Evolutionary conservation across 192 early-diverging fungal species (phyloP).

Genomic region (Coemansia guatemalensis): DNA sequence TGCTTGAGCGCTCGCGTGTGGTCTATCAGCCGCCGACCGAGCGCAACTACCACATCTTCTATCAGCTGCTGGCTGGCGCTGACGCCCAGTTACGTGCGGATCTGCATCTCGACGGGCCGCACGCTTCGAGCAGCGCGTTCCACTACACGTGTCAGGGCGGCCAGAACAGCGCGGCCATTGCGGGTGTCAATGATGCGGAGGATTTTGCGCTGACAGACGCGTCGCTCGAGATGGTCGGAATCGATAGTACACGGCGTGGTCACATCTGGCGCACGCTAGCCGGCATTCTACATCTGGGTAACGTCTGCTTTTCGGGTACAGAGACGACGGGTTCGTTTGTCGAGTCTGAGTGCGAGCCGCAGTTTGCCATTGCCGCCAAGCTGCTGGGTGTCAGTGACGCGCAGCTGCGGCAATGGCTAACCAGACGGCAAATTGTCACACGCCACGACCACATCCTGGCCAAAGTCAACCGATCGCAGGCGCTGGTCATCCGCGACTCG

Average conservation of each 20-base stretch:
- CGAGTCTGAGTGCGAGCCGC: conserved; percentile 65
- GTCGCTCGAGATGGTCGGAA: conserved; percentile 84
- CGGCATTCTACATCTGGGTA: conserved; percentile 87
- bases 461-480: conserved; percentile 67
- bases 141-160: conserved; percentile 53
- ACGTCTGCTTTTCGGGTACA: conserved; percentile 66
- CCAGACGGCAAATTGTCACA: conserved; percentile 82
- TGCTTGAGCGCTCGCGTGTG: conserved; percentile 89
- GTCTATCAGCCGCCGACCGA: conserved; percentile 63
- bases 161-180: conserved; percentile 44
- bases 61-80: conserved; percentile 87
- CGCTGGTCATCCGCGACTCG: conserved; percentile 70
- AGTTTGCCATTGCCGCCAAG: conserved; percentile 71
- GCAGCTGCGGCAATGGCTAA: conserved; percentile 75
- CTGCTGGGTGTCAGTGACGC: conserved; percentile 78
- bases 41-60: conserved; percentile 95
- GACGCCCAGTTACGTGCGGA: conserved; percentile 68
- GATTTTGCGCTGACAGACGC: conserved; percentile 68
- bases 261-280: conserved; percentile 86
- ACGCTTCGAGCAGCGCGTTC: conserved; percentile 60
- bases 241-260: conserved; percentile 70
- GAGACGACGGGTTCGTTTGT: conserved; percentile 63
- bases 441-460: conserved; percentile 79
- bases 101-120: conserved; percentile 63
- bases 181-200: conserved; percentile 59